Evolutionary conservation across 768 basidiomycete genomes (phyloP), one percentile per base, ranked within the genome.

Genomic region (Paxillus rubicundulus): DNA sequence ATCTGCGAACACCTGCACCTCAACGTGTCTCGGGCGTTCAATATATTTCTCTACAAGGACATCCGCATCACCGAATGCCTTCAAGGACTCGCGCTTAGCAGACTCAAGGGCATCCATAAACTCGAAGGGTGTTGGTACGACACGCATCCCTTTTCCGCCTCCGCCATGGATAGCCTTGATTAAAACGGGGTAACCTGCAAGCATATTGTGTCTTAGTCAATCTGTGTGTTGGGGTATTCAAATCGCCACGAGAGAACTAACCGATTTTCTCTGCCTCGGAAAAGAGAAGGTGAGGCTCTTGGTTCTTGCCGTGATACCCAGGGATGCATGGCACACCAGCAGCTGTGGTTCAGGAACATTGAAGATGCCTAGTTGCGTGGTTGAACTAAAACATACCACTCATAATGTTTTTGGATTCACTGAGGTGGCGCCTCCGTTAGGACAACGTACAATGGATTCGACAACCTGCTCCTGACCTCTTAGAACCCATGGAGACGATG

Each of bases 131-230:
- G 80, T 77, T 20, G 80, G 71, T 3, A 92, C 91, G 9, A 83
- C 84, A 39, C 92, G 86, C 93, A 97, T 97, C 39, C 94, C 94
- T 67, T 97, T 97, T 1, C 94, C 95, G 6, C 94, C 94, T 16
- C 94, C 95, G 21, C 95, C 94, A 58, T 95, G 88, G 42, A 94
- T 87, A n/a, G 94, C 95, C 65, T 98, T 98, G 71, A 98, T 97
- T 27, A 98, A 75, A 2, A 96, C 89, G 24, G 94, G 94, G 63
- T 90, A 96, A 10, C 89, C 87, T 87, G 39, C 20, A 30, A 33
- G 43, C 37, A n/a, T 14, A 1, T 16, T 30, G n/a, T 5, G 3
- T 38, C 12, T 41, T 14, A 45, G 16, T 20, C 18, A 47, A 12
- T 5, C 6, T 18, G 21, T 8, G 14, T 30, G 17, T n/a, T 21